These are phyloP conservation scores for Hygrophorus russula DNA, from an alignment of 768 basidiomycete genomes.

Conservation along the genomic window DNA sequence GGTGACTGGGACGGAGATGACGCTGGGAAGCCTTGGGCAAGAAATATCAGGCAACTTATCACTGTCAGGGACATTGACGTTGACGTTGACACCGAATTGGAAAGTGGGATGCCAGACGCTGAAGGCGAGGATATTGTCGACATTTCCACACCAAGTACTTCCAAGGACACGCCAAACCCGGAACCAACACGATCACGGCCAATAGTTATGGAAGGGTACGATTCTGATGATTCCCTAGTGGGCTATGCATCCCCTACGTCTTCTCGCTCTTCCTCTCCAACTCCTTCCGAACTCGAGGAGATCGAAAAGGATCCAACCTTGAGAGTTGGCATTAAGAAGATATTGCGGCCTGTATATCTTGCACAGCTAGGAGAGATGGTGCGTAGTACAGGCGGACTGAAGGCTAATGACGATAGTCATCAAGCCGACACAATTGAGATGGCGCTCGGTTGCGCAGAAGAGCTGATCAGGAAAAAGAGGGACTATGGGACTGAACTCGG, in stretches of 20 bases:
- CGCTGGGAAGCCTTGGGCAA: constrained; percentile 52
- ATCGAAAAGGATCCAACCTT: constrained; percentile 82
- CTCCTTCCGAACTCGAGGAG: constrained; percentile 69
- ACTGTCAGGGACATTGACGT: constrained; percentile 41
- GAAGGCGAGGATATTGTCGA: too few relatives aligned
- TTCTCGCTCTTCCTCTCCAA: constrained; percentile 72
- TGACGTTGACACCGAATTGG: constrained; percentile 11
- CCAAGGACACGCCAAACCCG: not conserved
- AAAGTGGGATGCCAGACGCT: not conserved
- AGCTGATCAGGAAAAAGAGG: constrained; percentile 73
- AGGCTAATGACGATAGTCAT: constrained; percentile 43
- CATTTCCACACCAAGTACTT: too few relatives aligned
- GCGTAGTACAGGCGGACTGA: constrained; percentile 41
- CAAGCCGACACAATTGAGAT: constrained; percentile 74
- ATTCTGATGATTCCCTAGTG: constrained; percentile 78
- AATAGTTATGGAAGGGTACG: constrained; percentile 28
- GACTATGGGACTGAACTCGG: constrained; percentile 85
- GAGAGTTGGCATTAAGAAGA: constrained; percentile 55
- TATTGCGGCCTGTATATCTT: constrained; percentile 82
- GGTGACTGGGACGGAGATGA: constrained; percentile 76
- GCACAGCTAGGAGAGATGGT: constrained; percentile 73
- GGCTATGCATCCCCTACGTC: constrained; percentile 63
- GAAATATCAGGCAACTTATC: constrained; percentile 45
- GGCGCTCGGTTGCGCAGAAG: constrained; percentile 70
- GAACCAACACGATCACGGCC: constrained; percentile 11